Conservation (phyloP, 768 basidiomycete species). For the Lentinus brumalis region DNA sequence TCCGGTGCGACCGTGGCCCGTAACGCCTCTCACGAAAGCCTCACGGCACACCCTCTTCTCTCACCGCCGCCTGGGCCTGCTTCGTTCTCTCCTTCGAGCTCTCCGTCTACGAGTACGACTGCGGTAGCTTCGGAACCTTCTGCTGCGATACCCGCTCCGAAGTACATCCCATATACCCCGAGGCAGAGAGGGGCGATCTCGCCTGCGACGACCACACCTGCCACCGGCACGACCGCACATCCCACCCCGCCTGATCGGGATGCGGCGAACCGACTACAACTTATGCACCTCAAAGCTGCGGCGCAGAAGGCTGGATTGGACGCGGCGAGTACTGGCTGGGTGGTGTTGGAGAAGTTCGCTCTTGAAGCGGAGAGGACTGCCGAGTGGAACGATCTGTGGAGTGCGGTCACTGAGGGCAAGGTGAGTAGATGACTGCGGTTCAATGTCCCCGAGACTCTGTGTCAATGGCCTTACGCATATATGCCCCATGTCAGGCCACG, state of each 20-base stretch:
- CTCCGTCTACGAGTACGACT: conserved; percentile 1
- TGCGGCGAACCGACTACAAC: conserved; percentile 68
- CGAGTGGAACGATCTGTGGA: conserved; percentile 77
- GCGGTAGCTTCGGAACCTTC: conserved; percentile 1
- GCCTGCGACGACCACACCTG: conserved; percentile 46
- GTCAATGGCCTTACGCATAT: not conserved
- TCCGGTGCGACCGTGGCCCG: conserved; percentile 19
- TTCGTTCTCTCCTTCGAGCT: conserved; percentile 31
- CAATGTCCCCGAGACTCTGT: conserved; percentile 1
- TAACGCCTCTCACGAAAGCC: conserved; percentile 47
- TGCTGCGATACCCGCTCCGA: conserved; percentile 32
- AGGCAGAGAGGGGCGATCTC: conserved; percentile 60
- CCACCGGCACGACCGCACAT: conserved; percentile 45
- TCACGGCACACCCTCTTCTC: conserved; percentile 67
- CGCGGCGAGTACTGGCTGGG: conserved; percentile 68
- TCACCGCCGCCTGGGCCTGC: conserved; percentile 39
- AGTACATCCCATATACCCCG: conserved; percentile 80
- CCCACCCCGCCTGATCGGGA: conserved; percentile 41
- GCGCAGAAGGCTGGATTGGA: conserved; percentile 71
- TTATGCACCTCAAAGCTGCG: conserved; percentile 73
- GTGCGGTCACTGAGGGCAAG: conserved; percentile 63
- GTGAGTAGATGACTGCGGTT: conserved; percentile 40
- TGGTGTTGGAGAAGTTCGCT: conserved; percentile 72
- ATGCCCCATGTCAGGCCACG: conserved; percentile 55
- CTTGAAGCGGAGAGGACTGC: conserved; percentile 48